phyloP scores from a whole-genome alignment of 495 filamentous ascomycete genomes.

The Daldinia grandis region DNA sequence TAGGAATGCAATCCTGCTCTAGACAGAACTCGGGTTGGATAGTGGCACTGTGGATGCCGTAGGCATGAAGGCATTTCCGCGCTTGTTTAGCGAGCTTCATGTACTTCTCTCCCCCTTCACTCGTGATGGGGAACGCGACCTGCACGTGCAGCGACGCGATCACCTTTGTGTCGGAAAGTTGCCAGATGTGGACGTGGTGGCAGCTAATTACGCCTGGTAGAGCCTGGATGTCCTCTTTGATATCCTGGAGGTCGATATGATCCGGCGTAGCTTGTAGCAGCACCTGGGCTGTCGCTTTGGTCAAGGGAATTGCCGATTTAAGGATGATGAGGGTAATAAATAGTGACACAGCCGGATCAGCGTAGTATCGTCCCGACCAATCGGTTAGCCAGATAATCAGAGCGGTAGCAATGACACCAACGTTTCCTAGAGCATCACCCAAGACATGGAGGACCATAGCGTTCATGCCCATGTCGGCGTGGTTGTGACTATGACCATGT shows the following conservation, averaged over 20 bases:
- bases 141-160: slow-evolving; percentile 93
- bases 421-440: slow-evolving; percentile 95
- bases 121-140: slow-evolving; percentile 73
- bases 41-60: slow-evolving; percentile 96
- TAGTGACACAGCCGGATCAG: slow-evolving; percentile 93
- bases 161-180: slow-evolving; percentile 90
- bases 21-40: slow-evolving; percentile 95
- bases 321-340: slow-evolving; percentile 97
- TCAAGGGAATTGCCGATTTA: slow-evolving; percentile 86
- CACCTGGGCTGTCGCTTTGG: slow-evolving; percentile 91
- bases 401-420: slow-evolving; percentile 94
- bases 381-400: slow-evolving; percentile 90
- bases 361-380: slow-evolving; percentile 70
- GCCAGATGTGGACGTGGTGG: slow-evolving; percentile 98
- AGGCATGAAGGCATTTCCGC: slow-evolving; percentile 86
- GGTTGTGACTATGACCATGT: slow-evolving; percentile 71
- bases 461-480: slow-evolving; percentile 95
- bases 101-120: slow-evolving; percentile 79
- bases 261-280: slow-evolving; percentile 91
- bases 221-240: slow-evolving; percentile 87
- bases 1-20: slow-evolving; percentile 58
- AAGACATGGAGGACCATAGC: slow-evolving; percentile 96
- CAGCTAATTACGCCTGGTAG: slow-evolving; percentile 86
- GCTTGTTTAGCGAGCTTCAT: slow-evolving; percentile 87
- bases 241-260: slow-evolving; percentile 85